Evolutionary conservation across 768 basidiomycete species (phyloP).

Genomic region (Peribolospora baueri): DNA sequence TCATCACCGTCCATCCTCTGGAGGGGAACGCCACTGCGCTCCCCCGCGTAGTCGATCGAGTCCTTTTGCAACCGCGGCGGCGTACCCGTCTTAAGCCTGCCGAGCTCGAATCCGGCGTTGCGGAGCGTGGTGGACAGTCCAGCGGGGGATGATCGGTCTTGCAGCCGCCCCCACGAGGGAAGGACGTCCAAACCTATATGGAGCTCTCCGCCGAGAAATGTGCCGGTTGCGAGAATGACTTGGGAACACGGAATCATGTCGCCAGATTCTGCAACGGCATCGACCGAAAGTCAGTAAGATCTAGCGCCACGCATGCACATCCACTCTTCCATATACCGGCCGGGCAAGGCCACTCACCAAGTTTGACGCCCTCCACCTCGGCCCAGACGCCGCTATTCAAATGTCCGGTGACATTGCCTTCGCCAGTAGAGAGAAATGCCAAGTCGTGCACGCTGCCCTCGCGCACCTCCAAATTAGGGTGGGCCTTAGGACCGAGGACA

Average conservation of each 20-base stretch:
- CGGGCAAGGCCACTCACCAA: background rate
- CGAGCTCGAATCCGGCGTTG: conserved; percentile 53
- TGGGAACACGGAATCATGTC: conserved; percentile 50
- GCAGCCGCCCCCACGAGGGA: background rate
- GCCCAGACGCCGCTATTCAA: too few species aligned
- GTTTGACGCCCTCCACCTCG: conserved; percentile 5
- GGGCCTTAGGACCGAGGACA: conserved; percentile 28
- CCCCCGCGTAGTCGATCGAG: conserved; percentile 43
- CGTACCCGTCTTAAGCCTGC: conserved; percentile 55
- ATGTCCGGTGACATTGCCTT: conserved; percentile 1
- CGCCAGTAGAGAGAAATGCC: conserved; percentile 5
- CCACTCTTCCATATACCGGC: too few species aligned
- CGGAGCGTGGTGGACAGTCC: conserved; percentile 55
- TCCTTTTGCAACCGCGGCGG: conserved; percentile 50
- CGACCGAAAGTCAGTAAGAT: too few species aligned
- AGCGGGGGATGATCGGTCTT: background rate
- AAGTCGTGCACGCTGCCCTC: conserved; percentile 51
- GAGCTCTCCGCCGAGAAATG: conserved; percentile 73
- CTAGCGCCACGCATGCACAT: too few species aligned
- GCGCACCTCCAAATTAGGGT: conserved; percentile 42
- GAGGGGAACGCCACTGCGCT: conserved; percentile 22
- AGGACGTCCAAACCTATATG: conserved; percentile 38
- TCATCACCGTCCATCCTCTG: conserved; percentile 30
- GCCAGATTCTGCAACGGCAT: conserved; percentile 32
- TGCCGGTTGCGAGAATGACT: conserved; percentile 73